These are phyloP conservation scores for Antitrichia curtipendula DNA, from an alignment of 225 moss, liverwort and hornwort genomes.

Conservation along the genomic window DNA sequence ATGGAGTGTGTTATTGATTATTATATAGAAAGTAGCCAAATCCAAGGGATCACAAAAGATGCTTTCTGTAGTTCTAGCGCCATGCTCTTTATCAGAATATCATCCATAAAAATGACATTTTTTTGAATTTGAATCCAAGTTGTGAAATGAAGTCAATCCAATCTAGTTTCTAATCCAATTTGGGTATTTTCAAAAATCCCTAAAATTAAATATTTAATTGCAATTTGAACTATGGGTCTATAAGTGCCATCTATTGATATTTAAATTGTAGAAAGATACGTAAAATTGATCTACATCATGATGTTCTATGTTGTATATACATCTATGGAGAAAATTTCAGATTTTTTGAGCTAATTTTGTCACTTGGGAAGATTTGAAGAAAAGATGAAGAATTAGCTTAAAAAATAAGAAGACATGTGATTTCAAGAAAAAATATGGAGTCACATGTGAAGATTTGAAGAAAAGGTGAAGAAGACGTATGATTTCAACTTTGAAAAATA, in stretches of 20 bases:
- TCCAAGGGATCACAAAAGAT: not conserved
- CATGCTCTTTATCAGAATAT: rapidly evolving
- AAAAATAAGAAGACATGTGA: no score
- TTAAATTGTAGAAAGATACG: not conserved
- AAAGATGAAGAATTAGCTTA: no score
- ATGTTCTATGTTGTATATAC: not conserved
- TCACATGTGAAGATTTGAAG: no score
- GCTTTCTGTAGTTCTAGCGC: not conserved
- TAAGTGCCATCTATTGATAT: rapidly evolving
- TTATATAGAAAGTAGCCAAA: not conserved
- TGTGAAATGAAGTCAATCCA: not conserved
- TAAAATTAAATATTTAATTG: not conserved
- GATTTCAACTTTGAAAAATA: no score
- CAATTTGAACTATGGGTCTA: not conserved
- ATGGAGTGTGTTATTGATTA: not conserved
- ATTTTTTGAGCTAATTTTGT: not conserved
- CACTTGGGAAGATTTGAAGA: no score
- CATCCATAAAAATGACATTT: not conserved
- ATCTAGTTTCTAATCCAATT: not conserved
- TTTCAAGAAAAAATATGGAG: no score
- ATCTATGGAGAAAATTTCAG: not conserved
- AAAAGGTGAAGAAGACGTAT: not conserved
- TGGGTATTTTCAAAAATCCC: not conserved
- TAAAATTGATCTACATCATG: not conserved
- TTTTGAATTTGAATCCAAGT: not conserved